Base-by-base conservation (phyloP, 2,329 filamentous ascomycete species). In the Hypoxylon sp. region DNA sequence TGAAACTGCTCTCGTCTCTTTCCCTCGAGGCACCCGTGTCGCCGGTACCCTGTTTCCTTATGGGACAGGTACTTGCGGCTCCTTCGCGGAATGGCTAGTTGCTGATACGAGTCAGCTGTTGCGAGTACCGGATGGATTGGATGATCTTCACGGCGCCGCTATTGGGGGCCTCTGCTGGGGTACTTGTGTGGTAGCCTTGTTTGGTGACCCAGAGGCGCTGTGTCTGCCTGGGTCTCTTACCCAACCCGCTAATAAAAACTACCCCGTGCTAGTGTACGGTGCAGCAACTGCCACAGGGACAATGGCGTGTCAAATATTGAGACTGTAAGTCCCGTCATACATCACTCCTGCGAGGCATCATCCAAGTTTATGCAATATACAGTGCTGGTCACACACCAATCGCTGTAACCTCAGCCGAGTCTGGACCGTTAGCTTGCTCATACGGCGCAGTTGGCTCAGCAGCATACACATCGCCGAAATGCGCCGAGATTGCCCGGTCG, bases 181-280 rank as follows among this genome's bases (percentile, higher is more conserved):
- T 0, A 78, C 77, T 0, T 68, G 67, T 6, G 67, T 37, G 11
- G n/a, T 53, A 2, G 30, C 49, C 14, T 20, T 53, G 13, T 53
- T 30, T 6, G 30, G 25, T 27, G 25, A 53, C 13, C 30, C 49
- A n/a, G 49, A 53, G 6, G 49, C 49, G 7, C 49, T 53, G n/a
- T 4, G 14, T 35, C 30, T 53, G 3, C 6, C 17, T 6, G 49
- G 49, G 6, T 20, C 20, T 22, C 49, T 30, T 6, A 33, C 70
- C 3, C 31, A 40, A 1, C 67, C 65, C 1, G 61, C 58, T 1
- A 35, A 50, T n/a, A 54, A 37, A 11, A 49, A n/a, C 4, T 31
- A 53, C 7, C 73, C 75, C 1, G 74, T 79, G 2, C 53, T 79
- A 2, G 73, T 79, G 1, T 78, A 77, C 20, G 78, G 77, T 4